Base-by-base conservation (phyloP, 768 basidiomycete genomes). In the Favolaschia claudopus region DNA sequence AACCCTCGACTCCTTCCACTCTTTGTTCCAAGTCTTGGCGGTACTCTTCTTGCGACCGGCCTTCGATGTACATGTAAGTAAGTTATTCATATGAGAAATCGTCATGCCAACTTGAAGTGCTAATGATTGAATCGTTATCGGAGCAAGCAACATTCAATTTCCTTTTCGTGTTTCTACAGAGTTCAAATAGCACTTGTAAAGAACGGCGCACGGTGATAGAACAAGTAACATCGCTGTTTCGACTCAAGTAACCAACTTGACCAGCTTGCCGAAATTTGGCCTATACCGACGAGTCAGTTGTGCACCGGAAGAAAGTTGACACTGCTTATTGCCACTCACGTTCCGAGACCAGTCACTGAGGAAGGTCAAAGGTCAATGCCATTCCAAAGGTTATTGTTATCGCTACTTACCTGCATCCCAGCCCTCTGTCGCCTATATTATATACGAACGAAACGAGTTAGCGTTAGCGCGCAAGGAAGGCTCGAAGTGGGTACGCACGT, bases 341-440 rank as follows among this genome's bases (percentile, higher is more conserved):
- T 85, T 22, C 84, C 84, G 7, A 83, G 66, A 14, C 84, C 84
- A 55, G 83, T 85, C 19, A 85, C 82, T 79, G 60, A 15, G 54
- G 34, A 32, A 34, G 37, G 14, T 37, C 15, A 17, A 29, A 22
- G 32, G 36, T 48, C 13, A 39, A n/a, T 31, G 72, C 70, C 45
- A 77, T 42, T 5, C 54, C 52, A 55, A 71, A 62, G 52, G 77
- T 39, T 29, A 55, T 47, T 8, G 42, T 19, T 12, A 75, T 9
- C 12, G 8, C n/a, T 45, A 25, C 81, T 67, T 68, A 84, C 84
- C 78, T 25, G 86, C 79, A 74, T 88, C 85, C 85, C 86, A 88
- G 13, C 86, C 86, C 34, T 31, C 51, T 5, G 79, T 79, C 9
- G 82, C 77, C 79, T 82, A 37, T 28, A 39, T 36, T 19, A 25